Evolutionary conservation across 495 filamentous ascomycete species (phyloP).

Genomic region (Geoglossum glabrum): DNA sequence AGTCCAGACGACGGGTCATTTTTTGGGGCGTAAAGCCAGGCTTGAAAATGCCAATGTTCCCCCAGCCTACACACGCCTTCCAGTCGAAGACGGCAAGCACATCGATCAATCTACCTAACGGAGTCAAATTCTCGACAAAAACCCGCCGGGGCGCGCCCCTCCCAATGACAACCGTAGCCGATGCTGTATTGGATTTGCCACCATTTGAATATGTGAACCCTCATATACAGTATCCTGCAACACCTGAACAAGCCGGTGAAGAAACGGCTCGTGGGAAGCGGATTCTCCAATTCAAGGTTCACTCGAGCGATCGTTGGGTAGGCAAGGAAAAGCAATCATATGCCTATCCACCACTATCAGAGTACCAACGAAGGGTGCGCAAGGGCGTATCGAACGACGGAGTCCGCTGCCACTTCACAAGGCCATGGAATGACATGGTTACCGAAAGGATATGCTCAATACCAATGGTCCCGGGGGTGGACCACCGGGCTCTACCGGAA

Average conservation of each 20-base stretch:
- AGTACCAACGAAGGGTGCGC: neutral
- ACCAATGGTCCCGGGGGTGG: neutral
- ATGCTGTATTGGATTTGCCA: neutral
- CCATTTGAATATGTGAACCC: constrained; percentile 1
- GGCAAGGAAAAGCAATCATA: neutral
- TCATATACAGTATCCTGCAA: neutral
- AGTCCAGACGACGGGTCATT: neutral
- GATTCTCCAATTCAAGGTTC: neutral
- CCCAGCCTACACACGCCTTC: neutral
- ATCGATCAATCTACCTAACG: neutral
- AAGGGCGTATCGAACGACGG: neutral
- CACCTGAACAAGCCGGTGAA: neutral
- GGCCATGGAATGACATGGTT: neutral
- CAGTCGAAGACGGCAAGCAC: neutral
- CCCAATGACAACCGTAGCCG: neutral
- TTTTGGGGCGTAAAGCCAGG: neutral
- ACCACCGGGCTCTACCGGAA: neutral
- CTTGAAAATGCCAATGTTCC: neutral
- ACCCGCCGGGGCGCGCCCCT: neutral
- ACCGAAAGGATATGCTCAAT: neutral
- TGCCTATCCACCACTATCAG: neutral
- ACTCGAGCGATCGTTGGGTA: neutral
- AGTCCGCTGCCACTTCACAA: neutral
- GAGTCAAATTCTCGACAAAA: neutral
- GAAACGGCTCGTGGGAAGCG: neutral